phyloP scores from a whole-genome alignment of 2,329 filamentous ascomycete species.

The Keithomyces neogunnii region DNA sequence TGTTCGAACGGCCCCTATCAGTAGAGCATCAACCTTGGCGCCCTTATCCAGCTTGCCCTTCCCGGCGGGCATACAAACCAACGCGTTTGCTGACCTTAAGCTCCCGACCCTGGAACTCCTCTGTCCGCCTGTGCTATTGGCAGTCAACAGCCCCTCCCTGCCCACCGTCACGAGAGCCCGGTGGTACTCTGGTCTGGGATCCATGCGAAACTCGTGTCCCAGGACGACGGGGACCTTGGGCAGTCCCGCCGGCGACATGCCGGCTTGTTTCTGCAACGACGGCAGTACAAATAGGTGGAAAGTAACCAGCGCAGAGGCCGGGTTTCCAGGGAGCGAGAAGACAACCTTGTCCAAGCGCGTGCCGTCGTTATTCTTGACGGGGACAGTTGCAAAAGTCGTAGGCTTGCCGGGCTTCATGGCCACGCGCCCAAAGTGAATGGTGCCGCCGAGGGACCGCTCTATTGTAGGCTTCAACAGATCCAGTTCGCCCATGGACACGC shows the following conservation, averaged over 20 bases:
- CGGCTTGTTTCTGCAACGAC: slow-evolving; percentile 68
- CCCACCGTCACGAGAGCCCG: slow-evolving; percentile 64
- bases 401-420: slow-evolving; percentile 98
- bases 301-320: slow-evolving; percentile 85
- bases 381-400: slow-evolving; percentile 89
- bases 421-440: slow-evolving; percentile 92
- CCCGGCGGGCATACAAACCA: slow-evolving; percentile 65
- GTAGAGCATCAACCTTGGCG: slow-evolving; percentile 62
- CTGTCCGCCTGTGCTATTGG: slow-evolving; percentile 80
- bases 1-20: slow-evolving; percentile 54
- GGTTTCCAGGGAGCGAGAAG: slow-evolving; percentile 90
- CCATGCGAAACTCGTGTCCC: slow-evolving; percentile 64
- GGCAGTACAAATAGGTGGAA: slow-evolving; percentile 93
- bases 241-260: slow-evolving; percentile 59
- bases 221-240: slow-evolving; percentile 64
- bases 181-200: slow-evolving; percentile 84
- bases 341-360: slow-evolving; percentile 59
- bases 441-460: slow-evolving; percentile 80
- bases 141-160: slow-evolving; percentile 60
- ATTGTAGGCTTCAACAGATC: slow-evolving; percentile 95
- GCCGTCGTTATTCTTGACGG: slow-evolving; percentile 51
- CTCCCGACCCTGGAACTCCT: slow-evolving; percentile 85
- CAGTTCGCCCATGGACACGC: slow-evolving; percentile 95
- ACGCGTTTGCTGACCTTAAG: slow-evolving; percentile 77
- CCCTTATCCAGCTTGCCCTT: slow-evolving; percentile 61